Evolutionary conservation across 495 filamentous ascomycete genomes (phyloP).

Genomic region (Durotheca rogersii): DNA sequence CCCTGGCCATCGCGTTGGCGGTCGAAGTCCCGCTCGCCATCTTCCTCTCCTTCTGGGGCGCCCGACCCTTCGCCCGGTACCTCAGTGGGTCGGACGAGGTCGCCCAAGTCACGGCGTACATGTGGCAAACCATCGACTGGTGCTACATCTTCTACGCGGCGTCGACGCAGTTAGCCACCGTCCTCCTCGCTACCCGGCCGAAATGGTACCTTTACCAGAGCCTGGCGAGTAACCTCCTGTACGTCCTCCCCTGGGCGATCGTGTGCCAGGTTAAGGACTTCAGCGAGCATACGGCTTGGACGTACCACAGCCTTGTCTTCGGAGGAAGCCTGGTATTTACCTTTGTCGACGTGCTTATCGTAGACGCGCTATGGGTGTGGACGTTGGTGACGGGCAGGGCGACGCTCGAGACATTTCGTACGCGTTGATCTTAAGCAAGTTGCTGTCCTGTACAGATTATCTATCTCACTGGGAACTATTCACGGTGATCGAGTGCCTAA

Average conservation of each 20-base stretch:
- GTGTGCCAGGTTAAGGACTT: constrained; percentile 53
- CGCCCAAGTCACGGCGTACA: constrained; percentile 60
- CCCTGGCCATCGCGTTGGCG: constrained; percentile 50
- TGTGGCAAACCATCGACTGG: constrained; percentile 74
- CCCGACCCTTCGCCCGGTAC: constrained; percentile 59
- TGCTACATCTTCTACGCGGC: constrained; percentile 75
- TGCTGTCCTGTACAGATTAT: too few relatives aligned
- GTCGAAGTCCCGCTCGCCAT: constrained; percentile 66
- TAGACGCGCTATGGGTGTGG: constrained; percentile 58
- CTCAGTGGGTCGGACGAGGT: constrained; percentile 57
- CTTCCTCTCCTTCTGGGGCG: constrained; percentile 60
- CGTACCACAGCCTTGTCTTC: constrained; percentile 66
- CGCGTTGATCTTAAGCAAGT: constrained; percentile 9
- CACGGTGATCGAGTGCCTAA: too few relatives aligned
- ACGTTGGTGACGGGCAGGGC: constrained; percentile 51
- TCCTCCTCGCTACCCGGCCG: constrained; percentile 65
- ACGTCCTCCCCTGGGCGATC: constrained; percentile 71
- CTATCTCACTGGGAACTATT: too few relatives aligned
- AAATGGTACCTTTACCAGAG: constrained; percentile 69
- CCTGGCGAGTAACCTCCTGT: constrained; percentile 63
- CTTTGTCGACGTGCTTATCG: constrained; percentile 56
- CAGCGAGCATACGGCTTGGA: constrained; percentile 61
- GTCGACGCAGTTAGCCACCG: constrained; percentile 62
- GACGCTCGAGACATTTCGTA: constrained; percentile 30
- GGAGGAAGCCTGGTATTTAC: constrained; percentile 69